phyloP scores from a whole-genome alignment of 2,329 filamentous ascomycete genomes.

The Cytospora piceae region DNA sequence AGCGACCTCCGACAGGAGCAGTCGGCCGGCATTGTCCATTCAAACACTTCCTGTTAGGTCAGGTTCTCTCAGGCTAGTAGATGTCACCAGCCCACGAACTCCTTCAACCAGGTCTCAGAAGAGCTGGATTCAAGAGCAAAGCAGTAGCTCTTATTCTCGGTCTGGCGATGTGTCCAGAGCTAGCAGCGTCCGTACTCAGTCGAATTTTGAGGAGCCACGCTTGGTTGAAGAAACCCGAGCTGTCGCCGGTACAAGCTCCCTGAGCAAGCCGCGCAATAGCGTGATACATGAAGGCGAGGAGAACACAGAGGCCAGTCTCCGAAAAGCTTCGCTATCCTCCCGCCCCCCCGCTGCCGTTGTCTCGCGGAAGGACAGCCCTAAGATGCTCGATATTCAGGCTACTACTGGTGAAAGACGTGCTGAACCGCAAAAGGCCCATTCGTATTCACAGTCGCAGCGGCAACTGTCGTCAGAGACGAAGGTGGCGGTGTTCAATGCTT shows the following conservation, averaged over 20 bases:
- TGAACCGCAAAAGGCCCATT: conserved; percentile 2
- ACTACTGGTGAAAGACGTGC: not conserved
- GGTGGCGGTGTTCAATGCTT: conserved; percentile 40
- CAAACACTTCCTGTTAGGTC: conserved; percentile 47
- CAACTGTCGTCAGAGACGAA: conserved; percentile 38
- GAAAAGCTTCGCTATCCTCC: not conserved
- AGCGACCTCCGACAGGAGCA: conserved; percentile 50
- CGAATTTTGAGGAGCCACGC: conserved; percentile 46
- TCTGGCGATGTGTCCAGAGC: conserved; percentile 46
- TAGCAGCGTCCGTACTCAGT: conserved; percentile 46
- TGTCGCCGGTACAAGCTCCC: conserved; percentile 16
- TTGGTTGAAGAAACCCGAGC: conserved; percentile 32
- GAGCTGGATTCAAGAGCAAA: conserved; percentile 50
- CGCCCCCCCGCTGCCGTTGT: not conserved
- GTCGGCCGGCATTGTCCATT: conserved; percentile 38
- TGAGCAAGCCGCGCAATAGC: conserved; percentile 32
- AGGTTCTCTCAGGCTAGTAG: conserved; percentile 60
- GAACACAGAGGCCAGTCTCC: conserved; percentile 33
- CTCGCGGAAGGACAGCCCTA: not conserved
- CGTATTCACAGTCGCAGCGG: conserved; percentile 5
- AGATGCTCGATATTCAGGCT: not conserved
- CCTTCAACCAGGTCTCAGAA: conserved; percentile 52
- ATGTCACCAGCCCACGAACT: conserved; percentile 57
- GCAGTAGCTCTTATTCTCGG: conserved; percentile 43
- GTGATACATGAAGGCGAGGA: conserved; percentile 52